Conservation (phyloP, 352 stramenopile species). For the Globisporangium rhizosaccharum region DNA sequence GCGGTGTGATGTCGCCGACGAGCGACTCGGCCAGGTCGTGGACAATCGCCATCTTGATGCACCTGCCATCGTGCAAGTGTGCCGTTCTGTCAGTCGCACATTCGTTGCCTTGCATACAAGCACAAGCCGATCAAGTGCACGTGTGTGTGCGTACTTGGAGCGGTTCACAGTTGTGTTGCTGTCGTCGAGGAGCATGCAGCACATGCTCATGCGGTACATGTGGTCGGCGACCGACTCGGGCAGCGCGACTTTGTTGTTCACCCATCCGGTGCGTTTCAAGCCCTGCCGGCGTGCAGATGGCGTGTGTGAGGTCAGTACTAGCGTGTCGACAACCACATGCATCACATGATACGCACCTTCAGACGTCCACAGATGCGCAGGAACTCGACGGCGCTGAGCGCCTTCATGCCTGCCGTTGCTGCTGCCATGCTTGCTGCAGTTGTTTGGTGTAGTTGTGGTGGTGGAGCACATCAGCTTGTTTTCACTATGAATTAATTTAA, state of each 20-base stretch:
- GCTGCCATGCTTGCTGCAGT: slow-evolving; percentile 23
- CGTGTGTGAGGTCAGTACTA: not conserved
- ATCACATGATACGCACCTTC: slow-evolving; percentile 36
- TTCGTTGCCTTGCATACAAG: not conserved
- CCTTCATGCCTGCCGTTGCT: slow-evolving; percentile 38
- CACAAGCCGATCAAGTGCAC: slow-evolving; percentile 3
- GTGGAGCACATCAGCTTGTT: not conserved
- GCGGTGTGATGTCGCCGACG: slow-evolving; percentile 92
- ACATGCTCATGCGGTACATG: slow-evolving; percentile 92
- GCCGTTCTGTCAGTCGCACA: not conserved
- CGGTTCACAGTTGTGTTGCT: slow-evolving; percentile 54
- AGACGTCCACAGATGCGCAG: slow-evolving; percentile 70
- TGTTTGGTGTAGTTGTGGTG: not conserved
- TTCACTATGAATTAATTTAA: not conserved
- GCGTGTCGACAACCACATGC: not conserved
- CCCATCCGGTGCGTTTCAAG: slow-evolving; percentile 90
- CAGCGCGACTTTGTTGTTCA: slow-evolving; percentile 85
- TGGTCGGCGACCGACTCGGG: slow-evolving; percentile 92
- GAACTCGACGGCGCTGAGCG: slow-evolving; percentile 72
- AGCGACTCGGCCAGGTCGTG: slow-evolving; percentile 91
- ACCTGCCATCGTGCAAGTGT: slow-evolving; percentile 27
- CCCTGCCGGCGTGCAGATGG: slow-evolving; percentile 28
- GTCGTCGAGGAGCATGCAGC: slow-evolving; percentile 85
- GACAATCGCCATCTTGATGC: slow-evolving; percentile 91
- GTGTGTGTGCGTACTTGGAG: slow-evolving; percentile 42